Conservation (phyloP, 306 rosid species). For the Cucurbita pepo region DNA sequence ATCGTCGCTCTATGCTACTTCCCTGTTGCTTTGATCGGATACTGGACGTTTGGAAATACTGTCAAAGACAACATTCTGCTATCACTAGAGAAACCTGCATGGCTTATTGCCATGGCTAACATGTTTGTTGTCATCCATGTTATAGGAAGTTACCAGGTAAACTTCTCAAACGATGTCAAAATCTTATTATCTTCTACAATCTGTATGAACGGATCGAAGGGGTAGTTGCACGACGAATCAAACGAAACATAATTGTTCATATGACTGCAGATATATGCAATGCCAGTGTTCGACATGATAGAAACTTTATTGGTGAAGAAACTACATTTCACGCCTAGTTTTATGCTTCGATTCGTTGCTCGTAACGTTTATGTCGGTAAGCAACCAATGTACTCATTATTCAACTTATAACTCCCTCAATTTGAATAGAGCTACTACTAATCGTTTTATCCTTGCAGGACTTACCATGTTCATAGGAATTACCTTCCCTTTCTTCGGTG, state of each 20-base stretch:
- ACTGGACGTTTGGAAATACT: constrained; percentile 47
- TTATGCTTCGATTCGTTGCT: constrained; percentile 38
- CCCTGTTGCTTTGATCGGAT: constrained; percentile 81
- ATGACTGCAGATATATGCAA: constrained; percentile 52
- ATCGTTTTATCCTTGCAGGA: constrained; percentile 18
- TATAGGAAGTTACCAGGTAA: constrained; percentile 94
- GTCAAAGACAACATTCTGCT: constrained; percentile 45
- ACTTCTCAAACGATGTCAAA: neutral
- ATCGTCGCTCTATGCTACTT: constrained; percentile 80
- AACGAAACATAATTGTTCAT: neutral
- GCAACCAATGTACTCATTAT: constrained; percentile 5
- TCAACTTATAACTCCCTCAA: neutral
- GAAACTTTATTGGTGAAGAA: constrained; percentile 71
- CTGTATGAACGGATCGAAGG: neutral
- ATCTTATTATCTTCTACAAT: neutral
- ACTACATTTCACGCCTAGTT: constrained; percentile 33
- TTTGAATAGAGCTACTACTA: neutral
- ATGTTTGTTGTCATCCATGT: constrained; percentile 82
- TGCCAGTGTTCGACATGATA: constrained; percentile 92
- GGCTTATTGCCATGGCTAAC: constrained; percentile 82
- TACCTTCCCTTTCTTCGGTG: constrained; percentile 68
- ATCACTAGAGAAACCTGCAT: constrained; percentile 44
- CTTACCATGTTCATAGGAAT: constrained; percentile 59
- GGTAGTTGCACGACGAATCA: neutral
- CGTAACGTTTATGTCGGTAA: constrained; percentile 63